Conservation (phyloP, 1,284 basidiomycete genomes). For the Boletellus dicymbophilus region DNA sequence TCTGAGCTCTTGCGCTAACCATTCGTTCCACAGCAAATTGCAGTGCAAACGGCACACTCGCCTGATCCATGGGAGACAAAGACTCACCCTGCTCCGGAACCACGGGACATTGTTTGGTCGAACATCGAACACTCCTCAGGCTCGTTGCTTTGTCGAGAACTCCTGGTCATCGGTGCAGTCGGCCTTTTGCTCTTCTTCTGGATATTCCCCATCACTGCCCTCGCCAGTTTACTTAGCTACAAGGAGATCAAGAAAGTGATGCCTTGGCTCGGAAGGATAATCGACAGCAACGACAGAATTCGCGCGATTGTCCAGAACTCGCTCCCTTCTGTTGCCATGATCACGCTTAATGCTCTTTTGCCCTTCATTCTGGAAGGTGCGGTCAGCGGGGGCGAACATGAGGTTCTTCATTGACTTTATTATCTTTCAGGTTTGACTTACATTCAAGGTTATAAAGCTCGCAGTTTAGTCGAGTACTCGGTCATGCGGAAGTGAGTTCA, state of each 20-base stretch:
- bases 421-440: slow-evolving; percentile 73
- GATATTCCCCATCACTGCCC: slow-evolving; percentile 83
- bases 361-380: slow-evolving; percentile 90
- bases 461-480: slow-evolving; percentile 93
- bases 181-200: slow-evolving; percentile 79
- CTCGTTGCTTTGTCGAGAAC: slow-evolving; percentile 61
- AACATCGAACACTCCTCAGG: slow-evolving; percentile 74
- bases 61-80: slow-evolving; percentile 64
- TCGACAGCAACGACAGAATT: slow-evolving; percentile 80
- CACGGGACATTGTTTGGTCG: slow-evolving; percentile 94
- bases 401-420: background rate
- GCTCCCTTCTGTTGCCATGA: slow-evolving; percentile 88
- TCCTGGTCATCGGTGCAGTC: slow-evolving; percentile 66
- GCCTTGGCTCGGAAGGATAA: slow-evolving; percentile 81
- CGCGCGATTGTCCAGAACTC: slow-evolving; percentile 92
- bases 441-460: slow-evolving; percentile 84
- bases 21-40: slow-evolving; percentile 70
- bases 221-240: slow-evolving; percentile 88
- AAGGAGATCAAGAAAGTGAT: slow-evolving; percentile 88
- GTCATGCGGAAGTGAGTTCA: slow-evolving; percentile 82
- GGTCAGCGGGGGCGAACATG: slow-evolving; percentile 4
- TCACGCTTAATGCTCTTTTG: slow-evolving; percentile 85
- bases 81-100: slow-evolving; percentile 87
- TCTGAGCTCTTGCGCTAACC: background rate
- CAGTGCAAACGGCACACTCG: slow-evolving; percentile 84